Evolutionary conservation across 176 grass and related monocot genomes (phyloP), one percentile per base, ranked within the genome.

Genomic region (Neostapfia colusana): DNA sequence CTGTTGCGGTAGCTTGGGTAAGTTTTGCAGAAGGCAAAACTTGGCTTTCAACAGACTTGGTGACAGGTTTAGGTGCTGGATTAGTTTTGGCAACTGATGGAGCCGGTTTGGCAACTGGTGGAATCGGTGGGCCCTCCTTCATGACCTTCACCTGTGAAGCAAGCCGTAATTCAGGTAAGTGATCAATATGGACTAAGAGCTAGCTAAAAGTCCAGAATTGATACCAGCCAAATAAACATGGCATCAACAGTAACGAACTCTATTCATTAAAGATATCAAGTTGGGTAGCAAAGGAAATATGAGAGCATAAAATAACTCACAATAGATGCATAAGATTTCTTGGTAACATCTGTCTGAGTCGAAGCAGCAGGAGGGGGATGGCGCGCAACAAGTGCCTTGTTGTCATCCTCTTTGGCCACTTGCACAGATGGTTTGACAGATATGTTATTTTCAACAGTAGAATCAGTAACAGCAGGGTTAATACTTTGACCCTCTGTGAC

Each of bases 301-400:
- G 45, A 62, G 46, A 69, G 26, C 42, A 76, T 66, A 82, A 44
- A 72, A 70, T 12, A 85, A 93, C 90, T 91, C 86, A 97, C 94
- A 79, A 97, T 93, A 28, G 81, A 93, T 58, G 94, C 94, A 65
- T 97, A 97, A 81, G 94, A 93, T 81, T 93, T 93, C 83, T 89
- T 97, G 28, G 86, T 83, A 18, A 81, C 78, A 81, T 93, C 88
- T 9, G 85, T 88, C 71, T 85, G 88, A 77, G 75, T 63, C 69
- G 78, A 55, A 76, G 28, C 54, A 57, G 55, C 18, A 74, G 71
- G 38, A 37, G 70, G 44, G 5, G 61, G 13, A 61, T 72, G 34
- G 63, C 41, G 61, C 53, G 24, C 26, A 46, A 81, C 83, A 76
- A 31, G 36, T 38, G 49, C 74, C 55, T 78, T 87, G 56, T 79